Evolutionary conservation across 139 green algal species (phyloP), one percentile per base, ranked within the genome.

Genomic region (Haematococcus lacustris): DNA sequence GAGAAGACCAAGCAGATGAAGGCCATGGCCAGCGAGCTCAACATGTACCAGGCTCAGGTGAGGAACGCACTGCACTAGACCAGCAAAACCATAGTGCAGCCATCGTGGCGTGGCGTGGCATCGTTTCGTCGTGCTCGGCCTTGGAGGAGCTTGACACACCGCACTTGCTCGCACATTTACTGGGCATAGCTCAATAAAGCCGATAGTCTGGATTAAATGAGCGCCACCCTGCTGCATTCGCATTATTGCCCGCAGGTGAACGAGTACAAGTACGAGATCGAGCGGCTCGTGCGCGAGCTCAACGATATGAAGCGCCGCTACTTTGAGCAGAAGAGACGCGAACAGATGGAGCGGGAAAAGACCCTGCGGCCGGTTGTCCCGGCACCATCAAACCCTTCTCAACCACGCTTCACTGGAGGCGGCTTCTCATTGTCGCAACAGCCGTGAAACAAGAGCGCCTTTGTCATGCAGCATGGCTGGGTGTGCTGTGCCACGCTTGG

Each of bases 1-100:
- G 90, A 96, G 72, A 97, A 98, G 84, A 93, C 88, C 1, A 94
- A 94, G 82, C 91, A 97, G 81, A 90, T 98, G 76, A 96, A 97
- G 86, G 83, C 87, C 7, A 93, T 98, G 85, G 87, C 88, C 0
- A 82, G 69, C 4, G 93, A 98, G 84, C 88, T 98, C 60, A 96
- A 95, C 82, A 97, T 96, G 90, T 91, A 94, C 78, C 88, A 94
- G 80, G 88, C 88, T 30, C 88, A 96, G 79, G 79, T 83, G 32
- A 69, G 82, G 2, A 2, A 35, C 47, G 64, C 32, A 43, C 26
- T 70, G 64, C 38, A n/a, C n/a, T n/a, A n/a, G n/a, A n/a, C n/a
- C n/a, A n/a, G n/a, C n/a, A n/a, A n/a, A n/a, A n/a, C n/a, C n/a
- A n/a, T n/a, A n/a, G n/a, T n/a, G n/a, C n/a, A n/a, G n/a, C n/a